Percentiles rank a stretch among this genome's conserved stretches.
phyloP scores from a whole-genome alignment of 2,329 filamentous ascomycete species.

The Ciborinia camelliae region DNA sequence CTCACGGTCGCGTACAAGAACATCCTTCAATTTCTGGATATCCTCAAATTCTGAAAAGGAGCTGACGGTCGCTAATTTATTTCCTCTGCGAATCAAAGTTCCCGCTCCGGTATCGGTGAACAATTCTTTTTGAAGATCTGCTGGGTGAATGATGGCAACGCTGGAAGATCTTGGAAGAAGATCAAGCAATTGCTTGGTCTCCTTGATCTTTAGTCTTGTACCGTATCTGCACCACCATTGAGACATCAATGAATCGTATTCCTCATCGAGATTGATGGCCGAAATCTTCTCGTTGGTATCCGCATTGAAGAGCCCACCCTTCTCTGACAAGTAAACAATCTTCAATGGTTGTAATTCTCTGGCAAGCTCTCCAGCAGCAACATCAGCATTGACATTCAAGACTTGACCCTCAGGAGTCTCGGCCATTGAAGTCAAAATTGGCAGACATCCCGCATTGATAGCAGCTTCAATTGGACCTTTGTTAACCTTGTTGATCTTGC shows the following conservation, averaged over 20 bases:
- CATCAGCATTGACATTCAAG: conserved; percentile 96
- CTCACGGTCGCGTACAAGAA: conserved; percentile 76
- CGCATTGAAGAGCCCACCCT: conserved; percentile 92
- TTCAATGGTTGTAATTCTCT: conserved; percentile 87
- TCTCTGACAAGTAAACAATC: conserved; percentile 98
- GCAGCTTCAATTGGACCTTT: conserved; percentile 86
- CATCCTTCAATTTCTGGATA: conserved; percentile 72
- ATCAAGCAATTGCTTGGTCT: conserved; percentile 91
- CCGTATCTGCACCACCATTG: conserved; percentile 95
- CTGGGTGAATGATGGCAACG: conserved; percentile 96
- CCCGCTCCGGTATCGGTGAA: conserved; percentile 96
- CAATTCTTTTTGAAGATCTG: conserved; percentile 91
- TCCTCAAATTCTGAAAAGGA: conserved; percentile 74
- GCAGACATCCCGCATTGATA: conserved; percentile 86
- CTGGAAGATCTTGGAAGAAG: conserved; percentile 87
- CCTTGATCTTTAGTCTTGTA: conserved; percentile 92
- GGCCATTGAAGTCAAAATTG: conserved; percentile 93
- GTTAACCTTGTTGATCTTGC: conserved; percentile 91
- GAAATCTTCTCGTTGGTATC: conserved; percentile 95
- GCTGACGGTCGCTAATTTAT: conserved; percentile 75
- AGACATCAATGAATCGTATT: conserved; percentile 88
- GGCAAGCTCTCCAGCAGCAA: conserved; percentile 89
- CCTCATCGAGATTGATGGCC: conserved; percentile 94
- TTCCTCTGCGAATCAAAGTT: conserved; percentile 86
- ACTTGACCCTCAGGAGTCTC: conserved; percentile 89